Percentiles rank a stretch among this genome's conserved stretches.
phyloP scores from a whole-genome alignment of 805 yeast species.

The Wickerhamiella allomyrinae region DNA sequence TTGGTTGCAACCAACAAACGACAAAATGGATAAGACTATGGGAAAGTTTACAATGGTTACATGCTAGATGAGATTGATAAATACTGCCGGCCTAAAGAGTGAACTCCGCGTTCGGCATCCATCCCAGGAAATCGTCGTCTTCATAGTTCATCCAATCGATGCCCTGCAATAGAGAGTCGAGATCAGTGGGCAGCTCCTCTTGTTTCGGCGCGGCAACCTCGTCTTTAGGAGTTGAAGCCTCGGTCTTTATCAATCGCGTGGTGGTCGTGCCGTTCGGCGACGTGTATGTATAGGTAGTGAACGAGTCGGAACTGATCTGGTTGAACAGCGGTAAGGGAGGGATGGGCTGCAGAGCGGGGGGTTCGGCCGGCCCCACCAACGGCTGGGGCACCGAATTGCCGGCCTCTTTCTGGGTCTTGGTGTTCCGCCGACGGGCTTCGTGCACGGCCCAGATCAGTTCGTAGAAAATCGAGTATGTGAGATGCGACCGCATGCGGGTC shows the following conservation, averaged over 20 bases:
- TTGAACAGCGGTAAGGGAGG: slow-evolving; percentile 57
- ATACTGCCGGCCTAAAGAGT: too few species aligned
- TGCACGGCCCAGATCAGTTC: slow-evolving; percentile 91
- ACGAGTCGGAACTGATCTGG: slow-evolving; percentile 80
- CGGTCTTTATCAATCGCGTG: slow-evolving; percentile 79
- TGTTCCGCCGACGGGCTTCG: slow-evolving; percentile 67
- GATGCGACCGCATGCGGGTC: slow-evolving; percentile 77
- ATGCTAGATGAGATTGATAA: too few species aligned
- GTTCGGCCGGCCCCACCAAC: slow-evolving; percentile 15
- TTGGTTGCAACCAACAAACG: too few species aligned
- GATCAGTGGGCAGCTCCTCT: slow-evolving; percentile 11
- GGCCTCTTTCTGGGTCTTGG: slow-evolving; percentile 9
- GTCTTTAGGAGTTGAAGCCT: slow-evolving; percentile 39
- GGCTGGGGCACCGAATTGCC: slow-evolving; percentile 11
- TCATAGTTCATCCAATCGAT: slow-evolving; percentile 76
- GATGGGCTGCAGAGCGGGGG: slow-evolving; percentile 37
- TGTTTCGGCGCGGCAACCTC: neutral
- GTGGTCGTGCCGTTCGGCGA: slow-evolving; percentile 88
- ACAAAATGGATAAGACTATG: too few species aligned
- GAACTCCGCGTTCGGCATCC: slow-evolving; percentile 37
- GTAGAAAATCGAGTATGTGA: slow-evolving; percentile 80
- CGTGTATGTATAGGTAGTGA: slow-evolving; percentile 68
- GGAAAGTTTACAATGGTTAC: too few species aligned
- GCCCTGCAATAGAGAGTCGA: slow-evolving; percentile 37
- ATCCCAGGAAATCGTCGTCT: slow-evolving; percentile 78